phyloP scores from a whole-genome alignment of 208 protist genomes.

The Borovskyia barvae region DNA sequence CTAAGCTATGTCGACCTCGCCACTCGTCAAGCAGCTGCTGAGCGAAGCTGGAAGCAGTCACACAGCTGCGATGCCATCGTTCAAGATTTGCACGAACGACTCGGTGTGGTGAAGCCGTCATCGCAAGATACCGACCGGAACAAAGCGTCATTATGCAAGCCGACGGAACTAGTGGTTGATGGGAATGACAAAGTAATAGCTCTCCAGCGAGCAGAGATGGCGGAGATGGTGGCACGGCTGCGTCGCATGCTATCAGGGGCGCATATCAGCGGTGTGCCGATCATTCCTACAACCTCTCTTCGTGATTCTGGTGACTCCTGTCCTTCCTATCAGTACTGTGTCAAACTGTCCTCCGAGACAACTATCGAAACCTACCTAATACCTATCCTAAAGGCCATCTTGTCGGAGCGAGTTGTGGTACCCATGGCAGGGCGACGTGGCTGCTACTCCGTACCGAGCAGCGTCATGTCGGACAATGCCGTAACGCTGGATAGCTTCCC shows the following conservation, averaged over 20 bases:
- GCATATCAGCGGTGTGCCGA: slow-evolving; percentile 11
- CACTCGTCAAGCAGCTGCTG: slow-evolving; percentile 11
- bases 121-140: neutral
- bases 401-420: slow-evolving; percentile 18
- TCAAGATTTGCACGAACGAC: slow-evolving; percentile 14
- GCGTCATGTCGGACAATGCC: slow-evolving; percentile 2
- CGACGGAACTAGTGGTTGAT: slow-evolving; percentile 6
- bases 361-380: slow-evolving; percentile 18
- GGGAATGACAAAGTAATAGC: slow-evolving; percentile 15
- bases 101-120: slow-evolving; percentile 3
- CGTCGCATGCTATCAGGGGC: slow-evolving; percentile 18
- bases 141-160: neutral
- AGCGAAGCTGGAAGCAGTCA: slow-evolving; percentile 4
- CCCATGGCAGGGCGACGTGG: slow-evolving; percentile 19
- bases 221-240: slow-evolving; percentile 25
- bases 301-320: slow-evolving; percentile 1
- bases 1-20: slow-evolving; percentile 19
- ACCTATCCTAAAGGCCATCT: slow-evolving; percentile 9
- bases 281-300: slow-evolving; percentile 9
- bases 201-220: slow-evolving; percentile 25
- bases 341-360: slow-evolving; percentile 24
- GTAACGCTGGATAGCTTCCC: slow-evolving; percentile 16
- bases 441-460: slow-evolving; percentile 11
- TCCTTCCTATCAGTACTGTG: slow-evolving; percentile 34
- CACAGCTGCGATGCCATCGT: slow-evolving; percentile 17